These are phyloP conservation scores for Paraurostyla sp. DNA, from an alignment of 73 alveolate genomes.

Conservation along the genomic window DNA sequence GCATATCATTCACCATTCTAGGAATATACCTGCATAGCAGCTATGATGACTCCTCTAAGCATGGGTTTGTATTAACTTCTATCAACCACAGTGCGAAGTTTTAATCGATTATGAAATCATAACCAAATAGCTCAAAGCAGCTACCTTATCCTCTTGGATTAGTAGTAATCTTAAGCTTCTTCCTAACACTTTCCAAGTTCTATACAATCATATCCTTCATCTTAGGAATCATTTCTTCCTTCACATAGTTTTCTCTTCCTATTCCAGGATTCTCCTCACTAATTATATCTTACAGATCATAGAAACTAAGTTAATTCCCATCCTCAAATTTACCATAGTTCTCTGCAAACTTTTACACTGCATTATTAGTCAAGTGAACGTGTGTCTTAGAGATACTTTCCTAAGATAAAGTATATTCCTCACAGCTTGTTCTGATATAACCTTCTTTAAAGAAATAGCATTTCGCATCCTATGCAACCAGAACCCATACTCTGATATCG, in stretches of 20 bases:
- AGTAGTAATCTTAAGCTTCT: conserved; percentile 37
- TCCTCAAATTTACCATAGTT: conserved; percentile 94
- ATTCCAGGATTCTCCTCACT: conserved; percentile 40
- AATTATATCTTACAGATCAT: conserved; percentile 57
- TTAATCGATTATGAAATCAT: conserved; percentile 68
- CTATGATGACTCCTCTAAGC: conserved; percentile 73
- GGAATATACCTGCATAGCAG: conserved; percentile 53
- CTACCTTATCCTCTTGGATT: conserved; percentile 30
- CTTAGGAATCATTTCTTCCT: conserved; percentile 35
- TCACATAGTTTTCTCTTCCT: conserved; percentile 40
- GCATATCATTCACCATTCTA: conserved; percentile 71
- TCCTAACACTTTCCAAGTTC: conserved; percentile 42
- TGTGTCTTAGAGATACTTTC: conserved; percentile 72
- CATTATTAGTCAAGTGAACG: conserved; percentile 90
- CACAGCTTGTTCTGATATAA: conserved; percentile 64
- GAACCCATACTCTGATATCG: conserved; percentile 84
- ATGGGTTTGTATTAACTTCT: conserved; percentile 78
- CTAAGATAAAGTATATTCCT: conserved; percentile 68
- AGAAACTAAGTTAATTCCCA: conserved; percentile 90
- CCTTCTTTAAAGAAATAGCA: conserved; percentile 75
- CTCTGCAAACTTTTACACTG: conserved; percentile 89
- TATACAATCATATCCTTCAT: conserved; percentile 59
- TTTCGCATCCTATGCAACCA: conserved; percentile 69
- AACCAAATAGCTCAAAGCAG: conserved; percentile 76
- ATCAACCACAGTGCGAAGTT: conserved; percentile 61